Evolutionary conservation across 2,329 filamentous ascomycete species (phyloP).

Genomic region (Incumbomyces lentus): DNA sequence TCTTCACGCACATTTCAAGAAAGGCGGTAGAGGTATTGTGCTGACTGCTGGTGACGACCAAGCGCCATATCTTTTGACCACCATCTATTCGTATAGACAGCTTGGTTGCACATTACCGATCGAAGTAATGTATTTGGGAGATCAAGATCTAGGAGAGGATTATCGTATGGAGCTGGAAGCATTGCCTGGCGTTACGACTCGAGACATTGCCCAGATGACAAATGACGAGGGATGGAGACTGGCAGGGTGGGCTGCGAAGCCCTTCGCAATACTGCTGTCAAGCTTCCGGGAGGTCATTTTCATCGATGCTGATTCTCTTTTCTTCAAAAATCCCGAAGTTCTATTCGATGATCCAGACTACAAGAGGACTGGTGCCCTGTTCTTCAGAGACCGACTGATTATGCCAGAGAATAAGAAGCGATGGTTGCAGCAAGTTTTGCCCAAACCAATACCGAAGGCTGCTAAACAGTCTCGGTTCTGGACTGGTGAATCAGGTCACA

Average conservation of each 20-base stretch:
- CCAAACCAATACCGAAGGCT: slow-evolving; percentile 33
- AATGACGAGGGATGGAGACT: slow-evolving; percentile 36
- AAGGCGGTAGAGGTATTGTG: slow-evolving; percentile 35
- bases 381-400: slow-evolving; percentile 38
- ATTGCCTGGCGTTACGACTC: slow-evolving; percentile 34
- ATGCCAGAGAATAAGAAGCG: slow-evolving; percentile 28
- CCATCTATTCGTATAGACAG: slow-evolving; percentile 25
- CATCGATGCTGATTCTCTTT: slow-evolving; percentile 38
- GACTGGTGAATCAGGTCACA: slow-evolving; percentile 20
- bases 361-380: slow-evolving; percentile 33
- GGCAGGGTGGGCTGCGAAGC: slow-evolving; percentile 38
- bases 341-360: slow-evolving; percentile 37
- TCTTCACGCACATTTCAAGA: slow-evolving; percentile 33
- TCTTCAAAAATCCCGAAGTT: slow-evolving; percentile 33
- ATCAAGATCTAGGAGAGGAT: slow-evolving; percentile 35
- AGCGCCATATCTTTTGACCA: slow-evolving; percentile 34
- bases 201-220: slow-evolving; percentile 37
- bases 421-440: slow-evolving; percentile 35
- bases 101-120: slow-evolving; percentile 20
- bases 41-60: slow-evolving; percentile 37
- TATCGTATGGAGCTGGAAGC: slow-evolving; percentile 33
- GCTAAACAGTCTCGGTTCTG: slow-evolving; percentile 26
- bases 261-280: slow-evolving; percentile 37
- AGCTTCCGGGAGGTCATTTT: slow-evolving; percentile 40
- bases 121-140: slow-evolving; percentile 29